Percentiles rank a stretch among this genome's conserved stretches.
Evolutionary conservation across 2,329 filamentous ascomycete species (phyloP).

Genomic region (Fusarium sp.): DNA sequence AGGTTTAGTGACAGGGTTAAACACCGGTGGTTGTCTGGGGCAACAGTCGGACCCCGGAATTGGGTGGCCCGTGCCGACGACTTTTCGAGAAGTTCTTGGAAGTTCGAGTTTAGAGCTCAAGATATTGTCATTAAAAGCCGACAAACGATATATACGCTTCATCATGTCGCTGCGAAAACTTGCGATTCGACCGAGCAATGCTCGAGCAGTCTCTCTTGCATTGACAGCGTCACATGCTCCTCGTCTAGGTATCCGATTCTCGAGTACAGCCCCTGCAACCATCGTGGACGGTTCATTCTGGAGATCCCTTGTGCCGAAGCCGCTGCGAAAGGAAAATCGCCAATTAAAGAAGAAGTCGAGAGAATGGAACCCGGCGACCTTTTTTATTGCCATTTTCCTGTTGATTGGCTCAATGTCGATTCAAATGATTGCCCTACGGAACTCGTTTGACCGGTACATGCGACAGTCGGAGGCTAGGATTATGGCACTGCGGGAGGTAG

Average conservation of each 20-base stretch:
- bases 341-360: constrained; percentile 58
- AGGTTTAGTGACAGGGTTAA: constrained; percentile 42
- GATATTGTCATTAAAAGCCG: constrained; percentile 11
- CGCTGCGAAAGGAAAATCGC: constrained; percentile 59
- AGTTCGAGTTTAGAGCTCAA: constrained; percentile 3
- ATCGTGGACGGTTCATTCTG: constrained; percentile 69
- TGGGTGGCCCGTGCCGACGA: constrained; percentile 36
- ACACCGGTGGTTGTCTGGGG: constrained; percentile 49
- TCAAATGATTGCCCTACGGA: constrained; percentile 83
- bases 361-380: constrained; percentile 81
- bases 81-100: constrained; percentile 34
- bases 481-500: constrained; percentile 74
- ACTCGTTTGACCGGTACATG: constrained; percentile 74
- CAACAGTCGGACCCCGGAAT: constrained; percentile 44
- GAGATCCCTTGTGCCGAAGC: constrained; percentile 73
- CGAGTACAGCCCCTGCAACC: constrained; percentile 56
- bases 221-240: not conserved
- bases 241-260: constrained; percentile 38
- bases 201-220: constrained; percentile 10
- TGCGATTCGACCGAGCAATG: constrained; percentile 6
- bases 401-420: constrained; percentile 96
- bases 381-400: constrained; percentile 81
- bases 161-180: constrained; percentile 33
- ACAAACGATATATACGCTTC: not conserved
- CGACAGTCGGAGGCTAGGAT: constrained; percentile 83